These are phyloP conservation scores for Hydnomerulius pinastri DNA, from an alignment of 768 basidiomycete species.

Conservation along the genomic window DNA sequence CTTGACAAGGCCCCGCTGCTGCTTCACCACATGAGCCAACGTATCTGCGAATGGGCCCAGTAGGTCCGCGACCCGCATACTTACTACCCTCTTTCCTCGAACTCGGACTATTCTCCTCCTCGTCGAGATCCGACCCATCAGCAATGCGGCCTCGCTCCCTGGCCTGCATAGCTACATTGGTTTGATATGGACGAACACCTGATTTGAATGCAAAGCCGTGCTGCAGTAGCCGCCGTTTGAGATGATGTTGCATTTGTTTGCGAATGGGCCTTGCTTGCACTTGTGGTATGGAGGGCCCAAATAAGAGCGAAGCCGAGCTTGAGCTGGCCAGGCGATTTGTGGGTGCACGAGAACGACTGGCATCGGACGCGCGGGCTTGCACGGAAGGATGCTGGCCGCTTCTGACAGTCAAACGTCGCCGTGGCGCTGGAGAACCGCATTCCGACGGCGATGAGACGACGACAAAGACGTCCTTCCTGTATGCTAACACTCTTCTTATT, in stretches of 20 bases:
- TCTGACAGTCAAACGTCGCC: conserved; percentile 52
- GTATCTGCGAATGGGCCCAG: conserved; percentile 43
- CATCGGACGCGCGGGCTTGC: conserved; percentile 27
- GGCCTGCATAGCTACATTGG: conserved; percentile 68
- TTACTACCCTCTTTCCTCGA: conserved; percentile 48
- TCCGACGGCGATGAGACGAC: conserved; percentile 49
- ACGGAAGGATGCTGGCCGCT: conserved; percentile 31
- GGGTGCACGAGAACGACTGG: conserved; percentile 36
- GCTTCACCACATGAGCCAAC: conserved; percentile 73
- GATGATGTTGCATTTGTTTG: conserved; percentile 23
- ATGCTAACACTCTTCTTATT: too few species aligned
- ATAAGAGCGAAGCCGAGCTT: conserved; percentile 65
- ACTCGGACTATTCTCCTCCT: conserved; percentile 65
- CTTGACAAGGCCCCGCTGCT: conserved; percentile 84
- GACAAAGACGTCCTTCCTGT: neutral
- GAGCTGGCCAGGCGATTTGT: conserved; percentile 53
- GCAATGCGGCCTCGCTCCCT: conserved; percentile 32
- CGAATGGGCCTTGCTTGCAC: conserved; percentile 19
- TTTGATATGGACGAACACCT: conserved; percentile 39
- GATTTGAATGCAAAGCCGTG: conserved; percentile 4
- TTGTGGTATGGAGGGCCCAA: conserved; percentile 49
- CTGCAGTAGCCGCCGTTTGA: conserved; percentile 8
- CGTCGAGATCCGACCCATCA: conserved; percentile 58
- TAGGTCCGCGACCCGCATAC: conserved; percentile 49
- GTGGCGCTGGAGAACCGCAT: conserved; percentile 52